A percentile compares a stretch with the other conserved stretches of the same genome.
Conservation (phyloP, 306 rosid species). For the Inga leiocalycina region DNA sequence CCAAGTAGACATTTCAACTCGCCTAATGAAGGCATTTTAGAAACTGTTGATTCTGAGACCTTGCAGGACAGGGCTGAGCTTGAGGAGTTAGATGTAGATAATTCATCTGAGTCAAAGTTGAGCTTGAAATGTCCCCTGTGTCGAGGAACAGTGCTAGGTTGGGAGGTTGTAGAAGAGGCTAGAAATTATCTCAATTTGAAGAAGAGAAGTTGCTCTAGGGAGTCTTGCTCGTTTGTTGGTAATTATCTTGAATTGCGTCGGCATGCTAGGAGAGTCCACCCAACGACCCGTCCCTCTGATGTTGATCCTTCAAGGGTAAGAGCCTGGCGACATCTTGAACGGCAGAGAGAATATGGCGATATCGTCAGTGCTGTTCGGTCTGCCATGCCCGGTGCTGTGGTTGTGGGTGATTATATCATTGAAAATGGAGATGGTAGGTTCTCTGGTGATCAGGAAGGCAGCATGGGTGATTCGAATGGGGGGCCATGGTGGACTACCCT, state of each 20-base stretch:
- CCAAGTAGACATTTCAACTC: slow-evolving; percentile 62
- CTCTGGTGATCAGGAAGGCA: slow-evolving; percentile 54
- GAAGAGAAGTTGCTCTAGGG: slow-evolving; percentile 91
- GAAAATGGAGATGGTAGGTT: slow-evolving; percentile 81
- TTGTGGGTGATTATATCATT: slow-evolving; percentile 83
- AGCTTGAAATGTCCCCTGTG: slow-evolving; percentile 85
- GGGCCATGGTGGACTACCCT: slow-evolving; percentile 75
- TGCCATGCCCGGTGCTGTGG: slow-evolving; percentile 84
- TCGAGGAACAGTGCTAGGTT: slow-evolving; percentile 73
- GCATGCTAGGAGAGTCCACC: slow-evolving; percentile 93
- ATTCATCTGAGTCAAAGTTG: slow-evolving; percentile 61
- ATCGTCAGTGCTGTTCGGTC: slow-evolving; percentile 89
- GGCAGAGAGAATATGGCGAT: slow-evolving; percentile 87
- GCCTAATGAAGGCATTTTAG: slow-evolving; percentile 64
- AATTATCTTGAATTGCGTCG: slow-evolving; percentile 85
- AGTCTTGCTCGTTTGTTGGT: slow-evolving; percentile 81
- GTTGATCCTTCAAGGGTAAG: slow-evolving; percentile 80
- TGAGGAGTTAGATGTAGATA: slow-evolving; percentile 62
- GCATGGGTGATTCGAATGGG: slow-evolving; percentile 47
- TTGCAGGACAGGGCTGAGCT: slow-evolving; percentile 65
- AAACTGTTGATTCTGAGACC: slow-evolving; percentile 74
- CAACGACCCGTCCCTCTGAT: slow-evolving; percentile 72
- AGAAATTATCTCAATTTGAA: slow-evolving; percentile 80
- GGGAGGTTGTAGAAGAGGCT: slow-evolving; percentile 90
- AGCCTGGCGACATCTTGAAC: slow-evolving; percentile 83